Evolutionary conservation across 495 filamentous ascomycete species (phyloP).

Genomic region (Penicillium roqueforti): DNA sequence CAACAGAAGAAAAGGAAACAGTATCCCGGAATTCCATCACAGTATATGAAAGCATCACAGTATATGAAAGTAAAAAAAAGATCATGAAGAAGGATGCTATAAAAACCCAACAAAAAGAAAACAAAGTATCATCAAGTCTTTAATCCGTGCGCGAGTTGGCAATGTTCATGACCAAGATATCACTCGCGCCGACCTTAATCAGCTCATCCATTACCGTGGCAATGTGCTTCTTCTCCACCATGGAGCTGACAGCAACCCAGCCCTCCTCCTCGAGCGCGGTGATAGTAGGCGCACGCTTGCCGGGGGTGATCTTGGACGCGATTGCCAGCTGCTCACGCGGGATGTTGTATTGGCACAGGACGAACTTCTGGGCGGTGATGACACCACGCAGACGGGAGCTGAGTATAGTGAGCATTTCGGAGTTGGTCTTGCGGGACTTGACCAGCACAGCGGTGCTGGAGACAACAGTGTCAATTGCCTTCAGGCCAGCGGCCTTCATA

Average conservation of each 20-base stretch:
- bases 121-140: slow-evolving; percentile 10
- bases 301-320: slow-evolving; percentile 81
- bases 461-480: slow-evolving; percentile 90
- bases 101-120: slow-evolving; percentile 9
- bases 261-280: slow-evolving; percentile 79
- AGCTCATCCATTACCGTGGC: slow-evolving; percentile 90
- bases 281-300: slow-evolving; percentile 90
- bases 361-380: slow-evolving; percentile 91
- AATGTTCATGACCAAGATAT: slow-evolving; percentile 85
- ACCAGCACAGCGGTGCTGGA: slow-evolving; percentile 83
- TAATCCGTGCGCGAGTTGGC: slow-evolving; percentile 70
- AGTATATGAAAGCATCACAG: slow-evolving; percentile 10
- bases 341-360: slow-evolving; percentile 96
- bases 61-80: slow-evolving; percentile 5
- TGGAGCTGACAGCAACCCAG: slow-evolving; percentile 90
- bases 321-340: slow-evolving; percentile 58
- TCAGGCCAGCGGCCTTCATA: slow-evolving; percentile 95
- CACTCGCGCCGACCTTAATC: slow-evolving; percentile 70
- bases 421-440: slow-evolving; percentile 82
- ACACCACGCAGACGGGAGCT: slow-evolving; percentile 81
- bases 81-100: slow-evolving; percentile 11
- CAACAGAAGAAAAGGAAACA: slow-evolving; percentile 5
- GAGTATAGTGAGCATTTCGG: slow-evolving; percentile 76
- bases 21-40: slow-evolving; percentile 4
- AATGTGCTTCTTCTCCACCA: slow-evolving; percentile 89